Evolutionary conservation across 139 green algal genomes (phyloP).

Genomic region (Gonium pectorale): DNA sequence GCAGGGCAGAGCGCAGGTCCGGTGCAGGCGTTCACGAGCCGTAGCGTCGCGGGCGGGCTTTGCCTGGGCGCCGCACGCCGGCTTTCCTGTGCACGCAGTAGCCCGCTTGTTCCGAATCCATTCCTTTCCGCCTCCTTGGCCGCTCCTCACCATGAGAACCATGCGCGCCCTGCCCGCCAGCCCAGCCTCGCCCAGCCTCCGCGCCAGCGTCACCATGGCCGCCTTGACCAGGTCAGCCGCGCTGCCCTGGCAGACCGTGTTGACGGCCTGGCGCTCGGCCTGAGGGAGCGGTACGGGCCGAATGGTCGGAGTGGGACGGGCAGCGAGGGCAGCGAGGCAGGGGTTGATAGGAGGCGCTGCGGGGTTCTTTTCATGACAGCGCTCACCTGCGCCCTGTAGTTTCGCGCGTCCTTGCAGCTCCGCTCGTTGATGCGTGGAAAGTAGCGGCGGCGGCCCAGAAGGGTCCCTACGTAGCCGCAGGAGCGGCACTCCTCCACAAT

Average conservation of each 20-base stretch:
- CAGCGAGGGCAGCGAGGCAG: not conserved
- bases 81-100: no score
- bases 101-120: no score
- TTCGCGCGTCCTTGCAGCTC: not conserved
- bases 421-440: constrained; percentile 67
- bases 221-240: constrained; percentile 88
- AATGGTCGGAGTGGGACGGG: not conserved
- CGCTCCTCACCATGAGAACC: constrained; percentile 50
- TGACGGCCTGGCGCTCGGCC: constrained; percentile 80
- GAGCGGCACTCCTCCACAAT: constrained; percentile 58
- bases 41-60: not conserved
- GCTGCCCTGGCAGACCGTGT: constrained; percentile 79
- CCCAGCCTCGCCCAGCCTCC: constrained; percentile 11
- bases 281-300: not conserved
- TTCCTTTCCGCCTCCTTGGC: no score
- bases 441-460: constrained; percentile 68
- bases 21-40: not conserved
- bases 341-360: no score
- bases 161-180: constrained; percentile 11
- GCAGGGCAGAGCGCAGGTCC: not conserved
- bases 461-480: constrained; percentile 65
- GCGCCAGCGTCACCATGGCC: constrained; percentile 62
- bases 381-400: not conserved
- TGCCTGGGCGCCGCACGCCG: not conserved
- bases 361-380: no score